Percentiles rank a stretch among this genome's conserved stretches.
phyloP scores from a whole-genome alignment of 257 asterid species.

The Handroanthus guayacan region DNA sequence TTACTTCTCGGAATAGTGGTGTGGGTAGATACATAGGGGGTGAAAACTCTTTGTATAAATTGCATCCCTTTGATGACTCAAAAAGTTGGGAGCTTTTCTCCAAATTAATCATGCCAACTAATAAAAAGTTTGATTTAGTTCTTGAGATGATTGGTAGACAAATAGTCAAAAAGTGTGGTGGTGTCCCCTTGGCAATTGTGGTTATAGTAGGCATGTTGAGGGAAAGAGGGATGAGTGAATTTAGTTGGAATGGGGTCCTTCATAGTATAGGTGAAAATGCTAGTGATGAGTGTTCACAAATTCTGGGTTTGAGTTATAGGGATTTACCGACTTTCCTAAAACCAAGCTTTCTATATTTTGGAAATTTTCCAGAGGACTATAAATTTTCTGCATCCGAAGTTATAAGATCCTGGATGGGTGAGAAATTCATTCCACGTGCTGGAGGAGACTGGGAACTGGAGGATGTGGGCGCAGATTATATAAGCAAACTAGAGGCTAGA shows the following conservation, averaged over 20 bases:
- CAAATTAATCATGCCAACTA: not conserved
- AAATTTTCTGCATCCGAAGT: not conserved
- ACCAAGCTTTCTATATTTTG: slow-evolving; percentile 31
- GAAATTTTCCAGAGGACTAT: not conserved
- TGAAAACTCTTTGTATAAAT: too few species aligned
- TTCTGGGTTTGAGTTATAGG: slow-evolving; percentile 30
- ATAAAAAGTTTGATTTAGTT: not conserved
- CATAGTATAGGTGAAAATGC: not conserved
- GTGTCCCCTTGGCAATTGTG: slow-evolving; percentile 36
- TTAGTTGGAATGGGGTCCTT: too few species aligned
- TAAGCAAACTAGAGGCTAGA: not conserved
- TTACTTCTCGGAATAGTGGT: slow-evolving; percentile 26
- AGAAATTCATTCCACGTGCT: slow-evolving; percentile 22
- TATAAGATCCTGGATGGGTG: slow-evolving; percentile 35
- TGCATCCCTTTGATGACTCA: too few species aligned
- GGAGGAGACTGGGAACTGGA: not conserved
- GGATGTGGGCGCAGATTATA: slow-evolving; percentile 21
- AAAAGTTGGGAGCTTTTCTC: too few species aligned
- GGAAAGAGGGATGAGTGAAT: too few species aligned
- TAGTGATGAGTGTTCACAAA: slow-evolving; percentile 12
- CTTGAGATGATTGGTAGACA: not conserved
- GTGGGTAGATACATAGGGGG: too few species aligned
- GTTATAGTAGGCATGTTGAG: not conserved
- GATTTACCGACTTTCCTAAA: slow-evolving; percentile 9
- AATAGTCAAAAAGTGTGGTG: slow-evolving; percentile 27